phyloP scores from a whole-genome alignment of 345 rosid species.

The Bretschneidera sinensis region DNA sequence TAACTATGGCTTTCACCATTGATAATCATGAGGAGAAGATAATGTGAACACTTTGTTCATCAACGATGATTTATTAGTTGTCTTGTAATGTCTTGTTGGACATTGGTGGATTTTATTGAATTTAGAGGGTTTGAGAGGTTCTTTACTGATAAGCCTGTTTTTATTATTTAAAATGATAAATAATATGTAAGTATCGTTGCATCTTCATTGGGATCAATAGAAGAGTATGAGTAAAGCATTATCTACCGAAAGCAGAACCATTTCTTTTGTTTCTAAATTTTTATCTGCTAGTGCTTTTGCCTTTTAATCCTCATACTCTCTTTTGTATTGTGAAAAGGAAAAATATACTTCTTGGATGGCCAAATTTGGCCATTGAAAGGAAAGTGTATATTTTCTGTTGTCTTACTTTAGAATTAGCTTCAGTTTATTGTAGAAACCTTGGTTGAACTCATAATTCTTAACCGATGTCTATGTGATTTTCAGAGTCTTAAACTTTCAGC shows the following conservation, averaged over 20 bases:
- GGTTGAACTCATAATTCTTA: not conserved
- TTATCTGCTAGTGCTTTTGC: too few species aligned
- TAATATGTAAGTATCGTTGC: too few species aligned
- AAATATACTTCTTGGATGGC: not conserved
- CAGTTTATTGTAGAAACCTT: not conserved
- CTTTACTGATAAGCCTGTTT: too few species aligned
- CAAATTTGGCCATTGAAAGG: not conserved
- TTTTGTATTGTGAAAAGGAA: too few species aligned
- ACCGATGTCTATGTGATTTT: slow-evolving; percentile 8
- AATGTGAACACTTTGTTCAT: not conserved
- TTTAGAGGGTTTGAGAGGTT: too few species aligned
- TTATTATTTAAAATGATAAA: too few species aligned
- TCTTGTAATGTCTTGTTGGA: not conserved
- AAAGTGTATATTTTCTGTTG: not conserved
- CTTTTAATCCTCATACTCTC: too few species aligned
- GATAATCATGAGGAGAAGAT: not conserved
- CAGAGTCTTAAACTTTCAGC: slow-evolving; percentile 88
- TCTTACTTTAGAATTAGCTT: not conserved
- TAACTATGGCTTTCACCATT: not conserved
- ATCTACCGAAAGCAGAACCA: too few species aligned
- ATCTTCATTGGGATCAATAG: too few species aligned
- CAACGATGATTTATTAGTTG: too few species aligned
- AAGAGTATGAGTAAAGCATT: too few species aligned
- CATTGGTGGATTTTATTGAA: not conserved
- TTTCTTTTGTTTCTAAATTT: too few species aligned